Base-by-base conservation (phyloP, 106 monocot genomes). In the Acanthochlamys bracteata region DNA sequence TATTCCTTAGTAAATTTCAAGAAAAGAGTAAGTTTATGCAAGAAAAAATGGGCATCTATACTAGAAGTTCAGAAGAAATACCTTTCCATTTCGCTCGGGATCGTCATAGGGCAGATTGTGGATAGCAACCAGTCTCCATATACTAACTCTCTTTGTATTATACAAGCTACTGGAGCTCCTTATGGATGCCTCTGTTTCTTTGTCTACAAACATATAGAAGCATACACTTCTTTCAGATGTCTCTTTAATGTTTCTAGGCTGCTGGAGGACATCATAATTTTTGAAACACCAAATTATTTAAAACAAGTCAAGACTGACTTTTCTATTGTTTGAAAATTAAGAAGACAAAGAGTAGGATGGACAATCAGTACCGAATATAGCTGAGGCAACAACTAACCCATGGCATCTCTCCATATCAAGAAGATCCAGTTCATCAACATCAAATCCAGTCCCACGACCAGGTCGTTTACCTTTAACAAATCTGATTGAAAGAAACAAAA, bases 121-220 rank as follows among this genome's bases (percentile, higher is more conserved):
- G 40, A 80, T 77, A 58, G 77, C 74, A 41, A 84, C 84, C 4
- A 80, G 20, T 66, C 71, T 76, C 84, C 84, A 84, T 58, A 84
- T 13, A 9, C 84, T 80, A 45, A 71, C 73, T 64, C 53, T 76
- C 15, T 74, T 80, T 8, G 16, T 55, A 24, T 22, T 62, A 39
- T 67, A 53, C 12, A 7, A 6, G 20, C 65, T 62, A 52, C 24
- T 75, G 33, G 75, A 58, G 51, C 73, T 69, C 39, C 58, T 91
- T 54, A 96, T 77, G 49, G 77, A 84, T 52, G 76, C 75, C 67
- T 80, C 78, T 49, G 90, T 96, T 66, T 96, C 84, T 70, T 91
- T 82, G 81, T 96, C 90, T 33, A 91, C 80, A 81, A 96, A 91
- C 82, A 96, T 96, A 61, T 71, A 96, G 71, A 96, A 96, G 56